phyloP scores from a whole-genome alignment of 306 rosid genomes.

The Sicyos baderoa region DNA sequence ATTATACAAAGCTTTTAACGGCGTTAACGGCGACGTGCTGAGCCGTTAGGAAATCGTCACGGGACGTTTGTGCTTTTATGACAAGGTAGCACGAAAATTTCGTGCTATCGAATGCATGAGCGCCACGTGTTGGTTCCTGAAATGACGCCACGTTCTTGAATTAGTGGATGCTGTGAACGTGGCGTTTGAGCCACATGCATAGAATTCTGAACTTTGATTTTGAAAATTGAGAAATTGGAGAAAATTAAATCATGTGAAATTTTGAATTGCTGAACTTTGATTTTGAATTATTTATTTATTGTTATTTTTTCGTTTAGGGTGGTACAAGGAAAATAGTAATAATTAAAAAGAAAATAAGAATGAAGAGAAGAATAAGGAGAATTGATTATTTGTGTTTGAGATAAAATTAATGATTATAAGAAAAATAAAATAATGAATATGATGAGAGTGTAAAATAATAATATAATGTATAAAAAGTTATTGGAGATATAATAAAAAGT shows the following conservation, averaged over 20 bases:
- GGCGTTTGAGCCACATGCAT: not conserved
- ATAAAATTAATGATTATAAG: too few species aligned
- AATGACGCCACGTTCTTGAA: not conserved
- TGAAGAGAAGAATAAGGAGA: too few species aligned
- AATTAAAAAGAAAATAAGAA: too few species aligned
- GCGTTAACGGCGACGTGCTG: not conserved
- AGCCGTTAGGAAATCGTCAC: not conserved
- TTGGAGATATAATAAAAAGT: too few species aligned
- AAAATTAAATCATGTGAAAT: not conserved
- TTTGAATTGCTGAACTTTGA: too few species aligned
- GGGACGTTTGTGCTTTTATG: not conserved
- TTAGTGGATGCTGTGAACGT: slow-evolving; percentile 4
- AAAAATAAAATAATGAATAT: too few species aligned
- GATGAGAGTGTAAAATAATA: too few species aligned
- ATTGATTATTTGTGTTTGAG: too few species aligned
- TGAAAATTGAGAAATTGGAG: not conserved
- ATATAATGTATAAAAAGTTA: too few species aligned
- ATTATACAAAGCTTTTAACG: slow-evolving; percentile 6
- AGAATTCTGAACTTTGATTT: not conserved
- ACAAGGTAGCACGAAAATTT: slow-evolving; percentile 7
- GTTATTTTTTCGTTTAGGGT: too few species aligned
- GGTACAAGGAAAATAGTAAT: too few species aligned
- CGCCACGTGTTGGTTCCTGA: not conserved
- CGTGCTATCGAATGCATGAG: slow-evolving; percentile 12
- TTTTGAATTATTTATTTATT: too few species aligned